Base-by-base conservation (phyloP, 2,329 filamentous ascomycete species). In the Kalmusia sp. region DNA sequence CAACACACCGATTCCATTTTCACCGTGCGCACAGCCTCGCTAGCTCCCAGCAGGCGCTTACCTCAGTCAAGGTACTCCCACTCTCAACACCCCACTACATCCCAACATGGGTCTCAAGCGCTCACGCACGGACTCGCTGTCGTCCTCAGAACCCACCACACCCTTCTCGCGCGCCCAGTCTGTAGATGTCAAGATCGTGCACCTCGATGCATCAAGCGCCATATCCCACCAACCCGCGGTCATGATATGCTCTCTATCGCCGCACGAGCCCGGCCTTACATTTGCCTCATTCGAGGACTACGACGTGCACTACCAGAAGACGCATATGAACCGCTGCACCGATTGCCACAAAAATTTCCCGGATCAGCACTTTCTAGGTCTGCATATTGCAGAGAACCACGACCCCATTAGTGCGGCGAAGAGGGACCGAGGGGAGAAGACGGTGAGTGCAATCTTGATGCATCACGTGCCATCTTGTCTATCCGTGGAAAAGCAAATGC, bases 301-400 rank as follows among this genome's bases (percentile, higher is more conserved):
- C 75, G 92, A 97, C 71, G 77, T 88, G 7, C 95, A 99, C 73
- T 97, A 97, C 77, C 82, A 80, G 61, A 87, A 91, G 68, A 80
- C 83, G 19, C 95, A 98, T 73, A 84, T 86, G 55, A 93, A 97
- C 72, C 86, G 93, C 37, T 99, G 95, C 70, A 79, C 87, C 8
- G 89, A 92, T 67, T 99, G 95, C 72, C 81, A 84, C 50, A 92
- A 85, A 71, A 98, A 97, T 71, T 92, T 98, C 58, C 95, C 95
- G 1, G 92, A 91, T 0, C 83, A 87, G 30, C 88, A 93, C 71
- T 87, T 95, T 49, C 81, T 99, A 45, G 81, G 83, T 51, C 76
- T 98, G 39, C 95, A 99, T 70, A 93, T 96, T 60, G 87, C 93
- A 62, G 95, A 98, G 74, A 91, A 88, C 61, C 95, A 98, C 74